Evolutionary conservation across 352 stramenopile species (phyloP).

Genomic region (Globisporangium yorkense): DNA sequence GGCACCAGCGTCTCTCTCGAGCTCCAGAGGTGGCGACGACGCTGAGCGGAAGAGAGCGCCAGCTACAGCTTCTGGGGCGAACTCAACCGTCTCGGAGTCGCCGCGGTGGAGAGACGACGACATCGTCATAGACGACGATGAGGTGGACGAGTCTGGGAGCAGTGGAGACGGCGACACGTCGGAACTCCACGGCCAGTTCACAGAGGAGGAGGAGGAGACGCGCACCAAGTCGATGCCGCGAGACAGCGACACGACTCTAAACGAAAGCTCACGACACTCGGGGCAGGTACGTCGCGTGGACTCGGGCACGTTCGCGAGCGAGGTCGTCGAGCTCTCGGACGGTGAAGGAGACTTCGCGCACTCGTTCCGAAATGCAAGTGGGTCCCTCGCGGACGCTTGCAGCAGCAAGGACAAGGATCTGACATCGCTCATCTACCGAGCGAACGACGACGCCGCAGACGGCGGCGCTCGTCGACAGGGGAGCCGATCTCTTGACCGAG

Average conservation of each 20-base stretch:
- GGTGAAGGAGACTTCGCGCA: slow-evolving; percentile 10
- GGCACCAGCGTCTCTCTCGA: background rate
- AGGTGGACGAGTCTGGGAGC: slow-evolving; percentile 2
- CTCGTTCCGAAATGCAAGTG: background rate
- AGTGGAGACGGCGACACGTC: background rate
- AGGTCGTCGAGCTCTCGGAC: slow-evolving; percentile 16
- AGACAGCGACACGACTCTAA: slow-evolving; percentile 1
- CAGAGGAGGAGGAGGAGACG: background rate
- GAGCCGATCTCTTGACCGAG: background rate
- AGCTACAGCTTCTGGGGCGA: background rate
- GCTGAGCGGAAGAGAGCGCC: background rate
- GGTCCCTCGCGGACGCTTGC: background rate
- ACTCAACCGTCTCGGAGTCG: slow-evolving; percentile 12
- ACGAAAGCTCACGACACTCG: background rate
- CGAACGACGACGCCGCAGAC: slow-evolving; percentile 10
- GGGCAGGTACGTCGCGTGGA: slow-evolving; percentile 6
- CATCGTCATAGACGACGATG: slow-evolving; percentile 21
- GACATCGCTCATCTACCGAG: slow-evolving; percentile 25
- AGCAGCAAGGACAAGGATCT: slow-evolving; percentile 19
- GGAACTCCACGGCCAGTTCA: background rate
- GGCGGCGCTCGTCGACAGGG: background rate
- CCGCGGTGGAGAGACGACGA: slow-evolving; percentile 27
- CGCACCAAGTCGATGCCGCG: background rate
- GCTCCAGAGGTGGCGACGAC: background rate
- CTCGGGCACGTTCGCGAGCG: slow-evolving; percentile 13